Conservation (phyloP, 306 rosid genomes). For the Malus domestica region DNA sequence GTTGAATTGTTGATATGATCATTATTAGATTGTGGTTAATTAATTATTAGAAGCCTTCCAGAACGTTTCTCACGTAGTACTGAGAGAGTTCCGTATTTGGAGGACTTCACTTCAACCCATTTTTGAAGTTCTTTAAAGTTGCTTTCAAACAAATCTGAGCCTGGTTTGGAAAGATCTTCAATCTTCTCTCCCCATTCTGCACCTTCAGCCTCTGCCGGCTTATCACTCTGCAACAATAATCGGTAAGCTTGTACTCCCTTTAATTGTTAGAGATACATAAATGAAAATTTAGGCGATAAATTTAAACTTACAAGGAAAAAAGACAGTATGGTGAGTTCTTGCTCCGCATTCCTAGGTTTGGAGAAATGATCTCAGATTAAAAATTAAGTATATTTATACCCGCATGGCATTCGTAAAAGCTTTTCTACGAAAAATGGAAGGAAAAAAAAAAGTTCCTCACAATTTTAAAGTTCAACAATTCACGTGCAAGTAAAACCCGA, state of each 20-base stretch:
- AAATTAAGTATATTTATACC: background rate
- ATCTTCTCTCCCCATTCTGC: slow-evolving; percentile 32
- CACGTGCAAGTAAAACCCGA: no score
- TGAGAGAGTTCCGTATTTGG: slow-evolving; percentile 74
- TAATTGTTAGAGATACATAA: background rate
- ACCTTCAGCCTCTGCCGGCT: slow-evolving; percentile 22
- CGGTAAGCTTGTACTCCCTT: background rate
- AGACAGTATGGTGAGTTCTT: background rate
- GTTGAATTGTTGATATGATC: no score
- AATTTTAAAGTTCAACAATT: background rate
- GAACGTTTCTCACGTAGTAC: slow-evolving; percentile 10
- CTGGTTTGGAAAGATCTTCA: slow-evolving; percentile 7
- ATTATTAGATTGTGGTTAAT: no score
- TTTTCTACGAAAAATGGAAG: no score
- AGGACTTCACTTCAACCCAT: slow-evolving; percentile 79
- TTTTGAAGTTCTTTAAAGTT: slow-evolving; percentile 71
- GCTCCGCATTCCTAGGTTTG: background rate
- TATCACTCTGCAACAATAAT: slow-evolving; percentile 38
- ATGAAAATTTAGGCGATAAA: no score
- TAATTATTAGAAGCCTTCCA: no score
- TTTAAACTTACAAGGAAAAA: background rate
- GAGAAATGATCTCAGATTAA: background rate
- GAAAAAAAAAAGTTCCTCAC: background rate
- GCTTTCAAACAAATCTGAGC: slow-evolving; percentile 50
- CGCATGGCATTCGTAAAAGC: background rate